These are phyloP conservation scores for Meyerozyma athensensis DNA, from an alignment of 1,139 yeast genomes.

Conservation along the genomic window DNA sequence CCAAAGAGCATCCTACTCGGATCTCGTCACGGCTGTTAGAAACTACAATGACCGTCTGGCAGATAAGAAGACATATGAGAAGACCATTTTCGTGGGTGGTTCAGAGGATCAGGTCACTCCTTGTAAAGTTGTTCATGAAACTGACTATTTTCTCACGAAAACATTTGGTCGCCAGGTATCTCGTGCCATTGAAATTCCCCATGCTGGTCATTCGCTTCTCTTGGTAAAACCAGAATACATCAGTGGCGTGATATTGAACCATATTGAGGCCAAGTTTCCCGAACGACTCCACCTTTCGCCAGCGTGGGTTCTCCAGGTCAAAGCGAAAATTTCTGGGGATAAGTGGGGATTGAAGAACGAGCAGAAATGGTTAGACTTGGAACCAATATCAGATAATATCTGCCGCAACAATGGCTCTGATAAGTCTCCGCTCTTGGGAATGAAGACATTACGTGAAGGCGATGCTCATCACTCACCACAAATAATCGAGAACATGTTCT, in stretches of 20 bases:
- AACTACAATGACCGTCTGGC: conserved; percentile 31
- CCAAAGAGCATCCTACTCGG: conserved; percentile 36
- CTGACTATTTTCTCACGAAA: conserved; percentile 22
- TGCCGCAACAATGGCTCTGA: conserved; percentile 28
- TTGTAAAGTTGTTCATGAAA: conserved; percentile 22
- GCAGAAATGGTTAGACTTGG: conserved; percentile 60
- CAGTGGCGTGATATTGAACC: conserved; percentile 60
- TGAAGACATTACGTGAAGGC: conserved; percentile 70
- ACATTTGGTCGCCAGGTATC: conserved; percentile 28
- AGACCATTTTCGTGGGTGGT: conserved; percentile 55
- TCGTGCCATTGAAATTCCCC: conserved; percentile 35
- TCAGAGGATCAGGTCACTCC: conserved; percentile 56
- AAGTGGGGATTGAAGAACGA: conserved; percentile 81
- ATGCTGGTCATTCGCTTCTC: conserved; percentile 65
- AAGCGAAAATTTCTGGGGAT: conserved; percentile 60
- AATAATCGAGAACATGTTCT: conserved; percentile 44
- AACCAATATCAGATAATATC: conserved; percentile 45
- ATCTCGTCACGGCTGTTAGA: conserved; percentile 37
- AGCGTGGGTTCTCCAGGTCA: conserved; percentile 59
- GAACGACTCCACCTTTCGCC: conserved; percentile 47
- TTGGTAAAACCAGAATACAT: conserved; percentile 61
- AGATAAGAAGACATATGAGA: conserved; percentile 30
- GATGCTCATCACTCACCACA: conserved; percentile 60
- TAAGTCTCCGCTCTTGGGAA: conserved; percentile 54
- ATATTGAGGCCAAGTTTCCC: conserved; percentile 49